These are phyloP conservation scores for Carpinus fangiana DNA, from an alignment of 306 rosid species.

Conservation along the genomic window DNA sequence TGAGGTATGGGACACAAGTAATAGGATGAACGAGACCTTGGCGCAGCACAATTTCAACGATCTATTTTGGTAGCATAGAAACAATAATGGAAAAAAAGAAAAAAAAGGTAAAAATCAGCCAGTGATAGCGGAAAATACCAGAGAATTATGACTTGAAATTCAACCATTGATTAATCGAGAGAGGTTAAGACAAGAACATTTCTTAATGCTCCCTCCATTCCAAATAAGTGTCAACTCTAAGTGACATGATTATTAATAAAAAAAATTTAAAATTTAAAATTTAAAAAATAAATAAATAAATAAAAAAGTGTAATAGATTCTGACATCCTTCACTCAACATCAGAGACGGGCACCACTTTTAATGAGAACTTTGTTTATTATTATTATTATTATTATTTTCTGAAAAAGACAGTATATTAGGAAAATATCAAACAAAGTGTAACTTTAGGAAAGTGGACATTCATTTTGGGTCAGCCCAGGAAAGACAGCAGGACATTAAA, in stretches of 20 bases:
- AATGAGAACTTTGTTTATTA: not conserved
- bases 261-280: not conserved
- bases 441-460: not conserved
- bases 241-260: not conserved
- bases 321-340: not conserved
- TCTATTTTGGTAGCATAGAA: constrained; percentile 39
- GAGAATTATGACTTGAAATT: not conserved
- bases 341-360: not conserved
- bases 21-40: constrained; percentile 99
- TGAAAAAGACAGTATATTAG: no score
- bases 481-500: not conserved
- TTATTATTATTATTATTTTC: no score
- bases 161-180: not conserved
- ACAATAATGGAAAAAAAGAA: not conserved
- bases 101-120: not conserved
- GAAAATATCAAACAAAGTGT: not conserved
- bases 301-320: not conserved
- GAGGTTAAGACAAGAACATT: not conserved
- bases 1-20: constrained; percentile 93
- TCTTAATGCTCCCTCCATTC: not conserved
- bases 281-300: no score
- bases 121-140: not conserved
- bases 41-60: constrained; percentile 93
- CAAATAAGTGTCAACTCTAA: not conserved
- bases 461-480: not conserved